Base-by-base conservation (phyloP, 257 asterid genomes). In the Fraxinus pennsylvanica region DNA sequence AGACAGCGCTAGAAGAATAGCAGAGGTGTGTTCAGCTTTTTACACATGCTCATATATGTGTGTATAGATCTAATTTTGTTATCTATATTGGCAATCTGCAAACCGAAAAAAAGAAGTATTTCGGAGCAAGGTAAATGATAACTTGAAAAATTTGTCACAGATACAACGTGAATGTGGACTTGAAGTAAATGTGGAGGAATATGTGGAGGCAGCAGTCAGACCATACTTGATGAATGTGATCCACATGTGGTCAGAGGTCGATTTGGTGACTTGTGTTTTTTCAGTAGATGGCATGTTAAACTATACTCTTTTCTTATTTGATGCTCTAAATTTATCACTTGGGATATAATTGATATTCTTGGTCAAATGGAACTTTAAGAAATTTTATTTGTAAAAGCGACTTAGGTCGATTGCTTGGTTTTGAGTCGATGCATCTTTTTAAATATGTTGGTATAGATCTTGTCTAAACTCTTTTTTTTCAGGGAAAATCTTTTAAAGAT, bases 81-180 rank as follows among this genome's bases (percentile, higher is more conserved):
- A 70, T 79, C 57, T 7, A 33, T 61, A 21, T 73, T 69, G 15
- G 30, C 63, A 70, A 65, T 76, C 52, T 17, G 19, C 73, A 13
- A 59, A 21, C 25, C 27, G 41, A 57, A 19, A 54, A 14, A 47
- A n/a, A 70, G 43, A 45, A 6, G 66, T 65, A 29, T 27, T 35
- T 33, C 67, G 9, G 54, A 9, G 59, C 47, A 71, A 39, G 59
- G 22, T 72, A 63, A 82, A 45, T 79, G 74, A 66, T 72, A 47
- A 38, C 74, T 63, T 17, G 68, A 68, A 19, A 74, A 67, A 76
- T 54, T 35, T 68, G n/a, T 65, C 80, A 83, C 91, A 96, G 99
- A 89, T 96, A 78, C 98, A 96, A 92, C 92, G 91, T n/a, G 98
- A 96, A 85, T 96, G 99, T 88, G 92, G 93, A 86, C 91, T 93